Evolutionary conservation across 257 asterid species (phyloP), one percentile per base, ranked within the genome.

Genomic region (Ilex asprella): DNA sequence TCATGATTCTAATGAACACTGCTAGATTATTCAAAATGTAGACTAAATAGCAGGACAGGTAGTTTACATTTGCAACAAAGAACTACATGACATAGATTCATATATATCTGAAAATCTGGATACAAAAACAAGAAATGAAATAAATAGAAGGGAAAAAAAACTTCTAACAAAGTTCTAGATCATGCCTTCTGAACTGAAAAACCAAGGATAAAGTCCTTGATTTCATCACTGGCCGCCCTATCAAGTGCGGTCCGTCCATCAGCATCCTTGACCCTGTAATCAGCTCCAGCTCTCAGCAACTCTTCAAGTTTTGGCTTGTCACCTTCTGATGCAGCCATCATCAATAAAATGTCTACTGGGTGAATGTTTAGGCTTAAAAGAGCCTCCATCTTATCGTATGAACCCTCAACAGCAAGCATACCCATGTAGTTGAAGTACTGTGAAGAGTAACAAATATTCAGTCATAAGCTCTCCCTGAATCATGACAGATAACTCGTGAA

Each of bases 381-480:
- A 58, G 87, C 94, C 68, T 92, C 90, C 99, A 92, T 86, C 74
- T 89, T 89, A 47, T 89, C 97, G 31, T 89, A 89, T 2, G 95
- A 14, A 16, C 99, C 97, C 79, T 92, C 99, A 64, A 89, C 99
- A n/a, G 97, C 99, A 39, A 89, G 82, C 97, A 92, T 89, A n/a
- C 99, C 99, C 99, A 89, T 89, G 71, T 89, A 92, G 67, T 92
- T 89, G 88, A 86, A 92, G 76, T 92, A 92, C 99, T 86, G 81
- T 63, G 32, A 50, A 12, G 32, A 57, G 30, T 16, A 41, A 1
- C 27, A 21, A 21, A 9, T 10, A 14, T n/a, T 43, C 12, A 6
- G 13, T n/a, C 41, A 32, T 12, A 16, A 35, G 8, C 41, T 2
- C 8, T 35, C 5, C 5, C 7, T 35, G 8, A 35, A 3, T 35